These are phyloP conservation scores for Erythrophleum ivorense DNA, from an alignment of 331 rosid species.

Conservation along the genomic window DNA sequence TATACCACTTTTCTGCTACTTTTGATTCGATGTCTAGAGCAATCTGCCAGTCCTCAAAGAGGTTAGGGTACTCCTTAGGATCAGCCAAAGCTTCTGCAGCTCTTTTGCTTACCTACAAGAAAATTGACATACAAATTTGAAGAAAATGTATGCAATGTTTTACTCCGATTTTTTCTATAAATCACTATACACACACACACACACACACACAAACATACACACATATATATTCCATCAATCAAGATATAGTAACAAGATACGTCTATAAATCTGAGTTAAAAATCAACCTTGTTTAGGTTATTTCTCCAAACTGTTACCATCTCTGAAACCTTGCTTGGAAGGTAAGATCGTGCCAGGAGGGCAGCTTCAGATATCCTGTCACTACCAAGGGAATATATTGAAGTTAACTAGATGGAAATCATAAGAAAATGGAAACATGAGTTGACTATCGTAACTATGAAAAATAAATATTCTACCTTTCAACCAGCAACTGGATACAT, in stretches of 20 bases:
- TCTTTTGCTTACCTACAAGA: slow-evolving; percentile 50
- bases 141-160: slow-evolving; percentile 14
- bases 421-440: background rate
- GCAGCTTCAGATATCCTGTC: slow-evolving; percentile 26
- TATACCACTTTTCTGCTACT: slow-evolving; percentile 36
- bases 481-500: slow-evolving; percentile 58
- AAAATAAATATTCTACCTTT: slow-evolving; percentile 41
- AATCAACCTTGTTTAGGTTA: slow-evolving; percentile 15
- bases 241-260: background rate
- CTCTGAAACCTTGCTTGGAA: slow-evolving; percentile 21
- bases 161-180: background rate
- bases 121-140: slow-evolving; percentile 17
- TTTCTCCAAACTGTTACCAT: slow-evolving; percentile 12
- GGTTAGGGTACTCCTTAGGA: slow-evolving; percentile 62
- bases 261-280: background rate
- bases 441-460: background rate
- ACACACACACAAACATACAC: no score
- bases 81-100: slow-evolving; percentile 66
- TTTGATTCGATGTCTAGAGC: slow-evolving; percentile 55
- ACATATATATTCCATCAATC: background rate
- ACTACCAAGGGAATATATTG: slow-evolving; percentile 1
- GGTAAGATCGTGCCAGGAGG: slow-evolving; percentile 20
- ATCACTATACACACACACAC: background rate
- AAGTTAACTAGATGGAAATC: background rate
- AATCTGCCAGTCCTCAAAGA: slow-evolving; percentile 67